Evolutionary conservation across 768 basidiomycete genomes (phyloP), one percentile per base, ranked within the genome.

Genomic region (Leccinum subgranulosum): DNA sequence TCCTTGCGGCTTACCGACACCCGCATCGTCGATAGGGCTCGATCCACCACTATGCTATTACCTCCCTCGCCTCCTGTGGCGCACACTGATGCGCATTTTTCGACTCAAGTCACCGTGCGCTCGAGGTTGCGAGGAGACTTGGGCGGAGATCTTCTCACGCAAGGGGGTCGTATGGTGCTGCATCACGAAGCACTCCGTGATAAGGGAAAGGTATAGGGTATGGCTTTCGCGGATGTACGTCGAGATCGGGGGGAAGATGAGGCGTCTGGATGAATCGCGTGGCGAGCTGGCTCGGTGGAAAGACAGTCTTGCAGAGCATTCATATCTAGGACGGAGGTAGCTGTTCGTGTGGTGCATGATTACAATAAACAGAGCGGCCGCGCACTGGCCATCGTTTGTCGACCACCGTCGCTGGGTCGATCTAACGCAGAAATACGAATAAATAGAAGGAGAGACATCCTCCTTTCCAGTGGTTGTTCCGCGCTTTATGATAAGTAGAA

Each of bases 11-110:
- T 39, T n/a, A 39, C 17, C 17, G 17, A 39, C 6, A 36, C 17
- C 7, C 36, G 6, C 36, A 36, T 17, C 17, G 8, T n/a, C 36
- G 9, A 39, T 39, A 88, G 86, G 87, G 87, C 73, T 88, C 19
- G 86, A 88, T 61, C 85, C 86, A 9, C 87, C 86, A 11, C 70
- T 88, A 31, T 15, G 73, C 14, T 68, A 81, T 8, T 88, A 88
- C 71, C 76, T 88, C 54, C 84, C 86, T 21, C 83, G 87, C 15
- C 62, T 87, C 25, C 63, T 80, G 58, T 60, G 74, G 53, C 76
- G 86, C 47, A 87, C 85, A 1, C 63, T 84, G n/a, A 64, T 74
- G 57, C 78, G 84, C n/a, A 25, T 69, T 25, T 56, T 83, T 12
- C 49, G 79, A 9, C 51, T 77, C 25, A 39, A 52, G 0, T 57